Base-by-base conservation (phyloP, 768 basidiomycete species). In the Hydnum rufescens region DNA sequence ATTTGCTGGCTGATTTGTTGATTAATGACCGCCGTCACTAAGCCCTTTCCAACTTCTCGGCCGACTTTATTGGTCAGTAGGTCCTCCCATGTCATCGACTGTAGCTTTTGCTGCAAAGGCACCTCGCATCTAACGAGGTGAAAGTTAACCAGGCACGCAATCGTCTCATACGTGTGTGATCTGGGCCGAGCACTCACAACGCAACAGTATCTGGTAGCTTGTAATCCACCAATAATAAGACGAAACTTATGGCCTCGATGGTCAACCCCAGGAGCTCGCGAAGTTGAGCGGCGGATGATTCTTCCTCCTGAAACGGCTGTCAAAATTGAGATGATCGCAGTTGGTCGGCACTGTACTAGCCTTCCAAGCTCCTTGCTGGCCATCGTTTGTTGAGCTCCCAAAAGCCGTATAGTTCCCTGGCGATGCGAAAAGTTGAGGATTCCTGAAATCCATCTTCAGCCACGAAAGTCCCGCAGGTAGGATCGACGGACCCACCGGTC, bases 1-100 rank as follows among this genome's bases (percentile, higher is more conserved):
- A 90, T 85, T 62, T 97, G 90, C 62, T 93, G 88, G 22, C 86
- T 86, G 58, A 97, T 97, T 64, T 99, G 95, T 62, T 93, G 89
- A 64, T 99, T 87, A 58, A 99, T 97, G 58, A 99, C 77, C 30
- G 92, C 80, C 57, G 93, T 97, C 6, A 97, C 92, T 36, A 99
- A 67, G 8, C 80, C 80, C 57, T 87, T 74, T 5, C 95, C 93
- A 23, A 81, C 76, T n/a, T 79, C 80, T 58, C 89, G 76, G 34
- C 95, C 95, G 59, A 79, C 75, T 61, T 81, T 76, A 32, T 78
- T 76, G 19, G 86, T 89, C 55, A 99, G 77, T 32, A 99, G 70
- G 29, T 82, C 83, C 62, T 89, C 82, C 59, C 85, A 96, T 18
- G 84, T 86, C 63, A 93, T 68, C 2, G 71, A 68, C 26, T 68